Evolutionary conservation across 169 alveolate genomes (phyloP).

Genomic region (Neospora caninum): DNA sequence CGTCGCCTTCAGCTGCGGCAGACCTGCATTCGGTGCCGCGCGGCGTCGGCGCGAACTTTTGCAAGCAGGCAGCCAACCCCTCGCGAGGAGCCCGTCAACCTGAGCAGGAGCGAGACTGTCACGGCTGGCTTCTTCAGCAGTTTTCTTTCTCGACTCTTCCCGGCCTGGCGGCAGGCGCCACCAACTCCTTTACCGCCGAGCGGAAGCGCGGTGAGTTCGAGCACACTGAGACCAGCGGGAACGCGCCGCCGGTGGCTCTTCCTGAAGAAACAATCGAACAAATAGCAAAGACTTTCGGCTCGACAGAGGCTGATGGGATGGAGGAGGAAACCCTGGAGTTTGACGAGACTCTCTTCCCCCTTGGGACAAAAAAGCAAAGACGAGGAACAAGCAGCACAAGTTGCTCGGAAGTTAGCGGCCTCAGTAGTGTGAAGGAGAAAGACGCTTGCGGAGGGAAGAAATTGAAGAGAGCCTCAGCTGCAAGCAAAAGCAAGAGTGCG

Average conservation of each 20-base stretch:
- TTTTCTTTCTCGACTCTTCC: neutral
- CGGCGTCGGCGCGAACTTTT: too few relatives aligned
- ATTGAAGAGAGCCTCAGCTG: neutral
- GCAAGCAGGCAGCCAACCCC: neutral
- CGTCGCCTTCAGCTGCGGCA: too few relatives aligned
- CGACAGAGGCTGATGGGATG: too few relatives aligned
- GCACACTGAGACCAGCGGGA: too few relatives aligned
- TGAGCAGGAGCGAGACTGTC: neutral
- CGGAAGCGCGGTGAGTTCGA: too few relatives aligned
- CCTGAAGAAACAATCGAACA: too few relatives aligned
- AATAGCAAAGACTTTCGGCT: too few relatives aligned
- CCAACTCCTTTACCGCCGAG: neutral
- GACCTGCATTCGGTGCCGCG: too few relatives aligned
- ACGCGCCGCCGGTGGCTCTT: too few relatives aligned
- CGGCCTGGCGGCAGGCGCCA: neutral
- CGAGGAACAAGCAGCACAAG: neutral
- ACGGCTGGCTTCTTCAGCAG: neutral
- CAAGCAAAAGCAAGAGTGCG: too few relatives aligned
- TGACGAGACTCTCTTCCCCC: too few relatives aligned
- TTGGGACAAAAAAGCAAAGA: neutral
- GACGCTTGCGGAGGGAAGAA: neutral
- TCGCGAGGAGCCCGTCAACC: neutral
- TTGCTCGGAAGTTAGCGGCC: neutral
- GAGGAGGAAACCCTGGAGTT: too few relatives aligned
- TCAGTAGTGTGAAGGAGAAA: neutral